Evolutionary conservation across 108 stramenopile species (phyloP).

Genomic region (Schizochytrium sp.): DNA sequence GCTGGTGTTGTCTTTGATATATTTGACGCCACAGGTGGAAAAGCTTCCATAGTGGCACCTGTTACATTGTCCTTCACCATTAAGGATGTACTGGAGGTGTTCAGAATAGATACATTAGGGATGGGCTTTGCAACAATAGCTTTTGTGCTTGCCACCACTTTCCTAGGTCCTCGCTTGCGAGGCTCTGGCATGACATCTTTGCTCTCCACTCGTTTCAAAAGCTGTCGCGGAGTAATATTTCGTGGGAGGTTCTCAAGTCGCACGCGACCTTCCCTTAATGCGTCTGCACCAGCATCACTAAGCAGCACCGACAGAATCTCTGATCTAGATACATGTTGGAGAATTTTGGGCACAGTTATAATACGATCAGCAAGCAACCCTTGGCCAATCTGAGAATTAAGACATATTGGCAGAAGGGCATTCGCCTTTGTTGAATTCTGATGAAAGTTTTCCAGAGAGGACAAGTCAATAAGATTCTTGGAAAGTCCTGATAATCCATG

Average conservation of each 20-base stretch:
- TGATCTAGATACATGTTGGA: not conserved
- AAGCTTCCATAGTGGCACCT: no score
- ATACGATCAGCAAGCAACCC: not conserved
- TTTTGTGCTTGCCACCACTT: no score
- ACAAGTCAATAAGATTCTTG: not conserved
- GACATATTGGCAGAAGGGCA: not conserved
- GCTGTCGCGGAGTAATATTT: not conserved
- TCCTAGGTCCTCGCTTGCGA: not conserved
- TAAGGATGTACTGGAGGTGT: no score
- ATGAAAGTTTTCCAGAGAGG: not conserved
- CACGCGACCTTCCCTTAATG: not conserved
- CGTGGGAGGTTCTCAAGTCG: not conserved
- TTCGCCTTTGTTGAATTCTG: constrained; percentile 25
- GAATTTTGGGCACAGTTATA: constrained; percentile 27
- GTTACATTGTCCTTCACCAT: no score
- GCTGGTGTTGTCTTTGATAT: no score
- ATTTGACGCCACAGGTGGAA: no score
- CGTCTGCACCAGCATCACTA: not conserved
- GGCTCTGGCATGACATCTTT: not conserved
- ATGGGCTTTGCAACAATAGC: no score
- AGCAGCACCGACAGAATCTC: constrained; percentile 1
- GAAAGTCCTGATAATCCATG: not conserved
- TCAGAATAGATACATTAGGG: no score
- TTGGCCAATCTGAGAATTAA: not conserved
- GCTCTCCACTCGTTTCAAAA: not conserved